These are phyloP conservation scores for Meira nashicola DNA, from an alignment of 1,284 basidiomycete species.

Conservation along the genomic window DNA sequence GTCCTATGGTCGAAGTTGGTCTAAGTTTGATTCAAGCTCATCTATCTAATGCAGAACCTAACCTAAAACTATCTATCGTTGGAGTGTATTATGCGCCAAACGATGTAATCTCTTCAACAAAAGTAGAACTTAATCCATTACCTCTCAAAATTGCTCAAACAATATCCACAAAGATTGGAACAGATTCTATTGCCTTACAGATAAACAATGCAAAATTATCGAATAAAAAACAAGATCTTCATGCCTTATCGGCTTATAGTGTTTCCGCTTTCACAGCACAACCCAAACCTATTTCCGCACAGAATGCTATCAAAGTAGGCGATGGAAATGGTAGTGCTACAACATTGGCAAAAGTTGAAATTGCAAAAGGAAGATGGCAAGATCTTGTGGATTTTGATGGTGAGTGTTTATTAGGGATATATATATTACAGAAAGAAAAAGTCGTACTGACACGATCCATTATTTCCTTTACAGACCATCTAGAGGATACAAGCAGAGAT, in stretches of 20 bases:
- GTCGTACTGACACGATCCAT: neutral
- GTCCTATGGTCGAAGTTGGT: constrained; percentile 7
- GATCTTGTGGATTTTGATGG: constrained; percentile 5
- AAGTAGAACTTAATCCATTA: neutral
- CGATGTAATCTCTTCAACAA: constrained; percentile 4
- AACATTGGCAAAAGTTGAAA: neutral
- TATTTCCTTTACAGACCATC: constrained; percentile 2
- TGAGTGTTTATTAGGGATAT: neutral
- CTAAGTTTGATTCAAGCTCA: neutral
- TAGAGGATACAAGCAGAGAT: constrained; percentile 9
- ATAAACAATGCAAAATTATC: neutral
- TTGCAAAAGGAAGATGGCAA: constrained; percentile 3
- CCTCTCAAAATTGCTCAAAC: constrained; percentile 2
- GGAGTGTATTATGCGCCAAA: constrained; percentile 8
- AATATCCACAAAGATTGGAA: constrained; percentile 2
- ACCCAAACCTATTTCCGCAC: neutral
- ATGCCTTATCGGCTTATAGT: neutral
- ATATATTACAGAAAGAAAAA: neutral
- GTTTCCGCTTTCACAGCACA: neutral
- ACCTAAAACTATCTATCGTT: too few species aligned
- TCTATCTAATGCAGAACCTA: too few species aligned
- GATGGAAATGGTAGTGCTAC: constrained; percentile 1
- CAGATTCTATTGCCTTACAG: neutral
- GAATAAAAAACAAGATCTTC: neutral
- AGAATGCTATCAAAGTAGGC: neutral